These are phyloP conservation scores for Syzygium grande DNA, from an alignment of 345 rosid genomes.

Conservation along the genomic window DNA sequence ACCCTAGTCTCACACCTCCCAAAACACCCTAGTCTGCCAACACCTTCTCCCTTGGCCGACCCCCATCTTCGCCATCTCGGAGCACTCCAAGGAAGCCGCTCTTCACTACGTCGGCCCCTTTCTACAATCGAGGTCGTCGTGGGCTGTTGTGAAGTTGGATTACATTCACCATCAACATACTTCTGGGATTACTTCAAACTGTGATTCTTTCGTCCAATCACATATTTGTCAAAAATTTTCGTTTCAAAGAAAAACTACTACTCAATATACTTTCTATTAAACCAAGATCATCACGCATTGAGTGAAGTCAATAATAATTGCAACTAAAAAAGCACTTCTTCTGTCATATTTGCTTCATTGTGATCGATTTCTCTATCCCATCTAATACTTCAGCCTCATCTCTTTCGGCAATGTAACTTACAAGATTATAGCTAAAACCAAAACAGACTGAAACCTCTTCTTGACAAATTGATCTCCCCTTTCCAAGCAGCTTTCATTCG, in stretches of 20 bases:
- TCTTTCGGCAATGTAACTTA: background rate
- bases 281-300: background rate
- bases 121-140: rapidly evolving
- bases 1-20: background rate
- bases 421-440: background rate
- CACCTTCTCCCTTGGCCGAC: background rate
- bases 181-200: background rate
- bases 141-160: background rate
- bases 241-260: background rate
- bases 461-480: background rate
- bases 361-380: background rate
- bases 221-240: background rate
- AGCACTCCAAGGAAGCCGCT: background rate
- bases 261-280: background rate
- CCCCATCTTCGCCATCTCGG: background rate
- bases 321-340: background rate
- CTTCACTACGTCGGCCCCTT: background rate
- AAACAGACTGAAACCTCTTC: background rate
- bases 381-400: background rate
- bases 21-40: background rate
- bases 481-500: background rate
- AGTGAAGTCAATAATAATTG: background rate
- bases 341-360: background rate
- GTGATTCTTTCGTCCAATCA: background rate
- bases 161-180: background rate